phyloP scores from a whole-genome alignment of 1,284 basidiomycete genomes.

The Ustilago hordei region DNA sequence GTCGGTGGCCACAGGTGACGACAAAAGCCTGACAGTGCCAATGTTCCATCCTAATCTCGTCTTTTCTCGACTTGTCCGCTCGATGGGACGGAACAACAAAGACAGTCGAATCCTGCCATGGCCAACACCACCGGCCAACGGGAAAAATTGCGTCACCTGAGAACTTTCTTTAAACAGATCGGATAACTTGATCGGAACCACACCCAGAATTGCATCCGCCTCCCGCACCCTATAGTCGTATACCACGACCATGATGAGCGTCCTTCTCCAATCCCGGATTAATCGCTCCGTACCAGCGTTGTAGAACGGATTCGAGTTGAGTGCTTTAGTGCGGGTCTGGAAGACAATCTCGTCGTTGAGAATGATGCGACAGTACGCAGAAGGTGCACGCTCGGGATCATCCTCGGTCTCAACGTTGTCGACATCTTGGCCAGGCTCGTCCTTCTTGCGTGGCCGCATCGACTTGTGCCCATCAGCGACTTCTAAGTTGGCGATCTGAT shows the following conservation, averaged over 20 bases:
- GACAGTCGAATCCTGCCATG: constrained; percentile 46
- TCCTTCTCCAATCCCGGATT: constrained; percentile 71
- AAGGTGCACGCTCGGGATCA: constrained; percentile 56
- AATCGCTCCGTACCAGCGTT: constrained; percentile 72
- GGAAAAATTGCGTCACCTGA: constrained; percentile 58
- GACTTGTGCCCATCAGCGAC: constrained; percentile 64
- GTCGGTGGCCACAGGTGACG: constrained; percentile 38
- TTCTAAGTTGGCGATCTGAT: constrained; percentile 67
- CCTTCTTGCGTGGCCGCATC: constrained; percentile 14
- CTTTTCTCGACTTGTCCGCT: constrained; percentile 24
- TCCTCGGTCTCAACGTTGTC: constrained; percentile 44
- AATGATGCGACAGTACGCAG: constrained; percentile 70
- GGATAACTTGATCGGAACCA: constrained; percentile 54
- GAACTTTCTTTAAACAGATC: constrained; percentile 45
- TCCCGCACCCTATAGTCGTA: constrained; percentile 65
- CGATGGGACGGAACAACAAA: constrained; percentile 47
- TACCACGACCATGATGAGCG: constrained; percentile 71
- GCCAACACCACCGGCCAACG: constrained; percentile 51
- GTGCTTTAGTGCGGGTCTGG: constrained; percentile 71
- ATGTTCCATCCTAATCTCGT: constrained; percentile 50
- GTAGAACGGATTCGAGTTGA: constrained; percentile 71
- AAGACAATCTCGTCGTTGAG: constrained; percentile 72
- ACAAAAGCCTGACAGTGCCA: constrained; percentile 42
- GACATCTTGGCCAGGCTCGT: constrained; percentile 56
- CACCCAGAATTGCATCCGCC: constrained; percentile 51